A percentile compares a stretch with the other conserved stretches of the same genome.
Evolutionary conservation across 495 filamentous ascomycete species (phyloP).

Genomic region (Lophiostoma macrostomum): DNA sequence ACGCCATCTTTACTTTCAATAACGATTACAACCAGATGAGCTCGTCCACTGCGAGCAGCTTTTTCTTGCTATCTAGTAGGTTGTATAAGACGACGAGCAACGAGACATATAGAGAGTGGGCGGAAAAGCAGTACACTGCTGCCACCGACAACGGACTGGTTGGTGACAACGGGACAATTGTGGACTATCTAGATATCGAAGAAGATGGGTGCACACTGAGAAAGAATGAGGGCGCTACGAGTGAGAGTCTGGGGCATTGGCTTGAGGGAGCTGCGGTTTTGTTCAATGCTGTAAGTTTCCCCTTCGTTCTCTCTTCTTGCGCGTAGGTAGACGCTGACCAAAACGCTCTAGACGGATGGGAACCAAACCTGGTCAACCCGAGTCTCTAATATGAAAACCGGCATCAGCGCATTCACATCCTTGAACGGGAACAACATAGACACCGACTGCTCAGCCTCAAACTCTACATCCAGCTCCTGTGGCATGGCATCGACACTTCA

Average conservation of each 20-base stretch:
- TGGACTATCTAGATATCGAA: background rate
- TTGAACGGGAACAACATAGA: background rate
- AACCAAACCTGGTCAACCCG: background rate
- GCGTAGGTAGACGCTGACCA: no score
- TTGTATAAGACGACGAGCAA: slow-evolving; percentile 74
- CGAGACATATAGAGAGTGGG: slow-evolving; percentile 73
- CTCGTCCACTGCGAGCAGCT: slow-evolving; percentile 71
- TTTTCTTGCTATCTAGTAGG: slow-evolving; percentile 75
- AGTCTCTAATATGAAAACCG: background rate
- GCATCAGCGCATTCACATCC: background rate
- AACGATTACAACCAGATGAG: slow-evolving; percentile 79
- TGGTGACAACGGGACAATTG: background rate
- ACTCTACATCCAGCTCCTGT: no score
- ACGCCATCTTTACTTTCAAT: slow-evolving; percentile 82
- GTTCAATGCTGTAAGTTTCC: slow-evolving; percentile 3
- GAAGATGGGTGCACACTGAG: background rate
- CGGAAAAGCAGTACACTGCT: slow-evolving; percentile 71
- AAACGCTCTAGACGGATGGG: background rate
- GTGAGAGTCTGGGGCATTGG: background rate
- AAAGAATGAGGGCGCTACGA: background rate
- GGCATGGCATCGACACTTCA: no score
- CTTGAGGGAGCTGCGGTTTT: slow-evolving; percentile 1
- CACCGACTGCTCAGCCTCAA: background rate
- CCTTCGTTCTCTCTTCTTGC: no score
- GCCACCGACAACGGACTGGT: slow-evolving; percentile 53